phyloP scores from a whole-genome alignment of 2,329 filamentous ascomycete genomes.

The Fusarium guadeloupense region DNA sequence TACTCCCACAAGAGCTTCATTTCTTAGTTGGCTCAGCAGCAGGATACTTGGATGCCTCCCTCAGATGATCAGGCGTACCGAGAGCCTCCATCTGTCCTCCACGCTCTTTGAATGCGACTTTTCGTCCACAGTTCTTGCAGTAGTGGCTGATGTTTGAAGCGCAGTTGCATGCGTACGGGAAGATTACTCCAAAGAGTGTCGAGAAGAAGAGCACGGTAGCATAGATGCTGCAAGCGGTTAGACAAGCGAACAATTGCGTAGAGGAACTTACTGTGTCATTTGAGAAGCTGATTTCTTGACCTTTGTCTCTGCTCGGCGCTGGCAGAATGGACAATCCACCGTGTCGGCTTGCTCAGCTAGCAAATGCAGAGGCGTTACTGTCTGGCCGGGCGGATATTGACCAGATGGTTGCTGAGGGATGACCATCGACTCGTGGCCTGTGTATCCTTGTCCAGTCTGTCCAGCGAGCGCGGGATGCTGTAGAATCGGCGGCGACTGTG shows the following conservation, averaged over 20 bases:
- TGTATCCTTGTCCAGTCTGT: conserved; percentile 23
- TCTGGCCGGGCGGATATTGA: conserved; percentile 4
- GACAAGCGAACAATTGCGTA: background rate
- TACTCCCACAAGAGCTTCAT: conserved; percentile 10
- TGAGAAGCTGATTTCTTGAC: conserved; percentile 36
- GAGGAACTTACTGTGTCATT: conserved; percentile 37
- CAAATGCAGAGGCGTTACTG: conserved; percentile 42
- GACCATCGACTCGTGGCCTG: conserved; percentile 23
- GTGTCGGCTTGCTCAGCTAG: conserved; percentile 38
- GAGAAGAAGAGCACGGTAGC: conserved; percentile 36
- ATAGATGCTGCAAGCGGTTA: conserved; percentile 10
- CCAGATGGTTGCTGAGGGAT: conserved; percentile 1
- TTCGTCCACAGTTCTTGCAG: conserved; percentile 41
- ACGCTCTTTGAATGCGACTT: conserved; percentile 32
- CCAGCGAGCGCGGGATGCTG: conserved; percentile 24
- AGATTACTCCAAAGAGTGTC: conserved; percentile 38
- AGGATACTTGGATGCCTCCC: conserved; percentile 38
- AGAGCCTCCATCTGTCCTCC: conserved; percentile 30
- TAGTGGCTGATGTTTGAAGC: conserved; percentile 35
- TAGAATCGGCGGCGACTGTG: conserved; percentile 30
- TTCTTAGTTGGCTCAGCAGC: conserved; percentile 8
- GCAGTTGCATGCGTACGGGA: conserved; percentile 39
- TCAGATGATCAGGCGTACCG: conserved; percentile 42
- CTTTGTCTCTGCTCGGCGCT: conserved; percentile 29
- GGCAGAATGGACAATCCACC: conserved; percentile 43